These are phyloP conservation scores for Ramularia endophylla DNA, from an alignment of 2,329 filamentous ascomycete species.

Conservation along the genomic window DNA sequence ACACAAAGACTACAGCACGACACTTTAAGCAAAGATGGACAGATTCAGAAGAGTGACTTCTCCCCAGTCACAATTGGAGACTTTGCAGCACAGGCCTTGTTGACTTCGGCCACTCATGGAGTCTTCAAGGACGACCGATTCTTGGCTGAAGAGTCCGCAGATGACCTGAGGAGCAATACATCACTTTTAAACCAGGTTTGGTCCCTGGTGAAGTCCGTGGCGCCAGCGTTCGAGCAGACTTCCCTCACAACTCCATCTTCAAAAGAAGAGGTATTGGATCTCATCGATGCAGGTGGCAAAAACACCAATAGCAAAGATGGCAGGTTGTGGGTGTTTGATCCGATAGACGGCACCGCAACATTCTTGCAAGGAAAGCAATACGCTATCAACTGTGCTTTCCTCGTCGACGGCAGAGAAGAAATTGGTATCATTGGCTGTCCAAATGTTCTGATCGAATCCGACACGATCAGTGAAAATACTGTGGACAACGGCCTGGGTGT, in stretches of 20 bases:
- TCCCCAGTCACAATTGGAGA: conserved; percentile 60
- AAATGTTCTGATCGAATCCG: conserved; percentile 46
- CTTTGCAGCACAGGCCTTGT: conserved; percentile 57
- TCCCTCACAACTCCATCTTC: conserved; percentile 37
- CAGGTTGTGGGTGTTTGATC: conserved; percentile 58
- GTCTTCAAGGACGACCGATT: conserved; percentile 53
- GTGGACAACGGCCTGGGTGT: conserved; percentile 43
- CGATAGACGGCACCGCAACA: conserved; percentile 58
- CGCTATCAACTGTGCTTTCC: conserved; percentile 53
- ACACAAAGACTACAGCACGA: conserved; percentile 48
- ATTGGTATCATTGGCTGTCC: conserved; percentile 58
- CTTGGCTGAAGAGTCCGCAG: conserved; percentile 56
- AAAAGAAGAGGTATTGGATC: conserved; percentile 52
- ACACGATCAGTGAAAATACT: conserved; percentile 41
- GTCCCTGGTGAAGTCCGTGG: conserved; percentile 43
- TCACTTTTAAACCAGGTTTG: conserved; percentile 50
- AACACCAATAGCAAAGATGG: conserved; percentile 37
- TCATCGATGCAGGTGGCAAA: conserved; percentile 52
- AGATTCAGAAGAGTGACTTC: conserved; percentile 52
- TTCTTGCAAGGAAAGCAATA: conserved; percentile 59
- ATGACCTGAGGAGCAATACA: conserved; percentile 45
- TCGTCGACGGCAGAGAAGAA: conserved; percentile 52
- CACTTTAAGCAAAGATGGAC: conserved; percentile 43
- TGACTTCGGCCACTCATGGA: conserved; percentile 51
- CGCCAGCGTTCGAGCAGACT: conserved; percentile 26